A percentile compares a stretch with the other conserved stretches of the same genome.
Evolutionary conservation across 306 rosid species (phyloP).

Genomic region (Crotalaria pallida): DNA sequence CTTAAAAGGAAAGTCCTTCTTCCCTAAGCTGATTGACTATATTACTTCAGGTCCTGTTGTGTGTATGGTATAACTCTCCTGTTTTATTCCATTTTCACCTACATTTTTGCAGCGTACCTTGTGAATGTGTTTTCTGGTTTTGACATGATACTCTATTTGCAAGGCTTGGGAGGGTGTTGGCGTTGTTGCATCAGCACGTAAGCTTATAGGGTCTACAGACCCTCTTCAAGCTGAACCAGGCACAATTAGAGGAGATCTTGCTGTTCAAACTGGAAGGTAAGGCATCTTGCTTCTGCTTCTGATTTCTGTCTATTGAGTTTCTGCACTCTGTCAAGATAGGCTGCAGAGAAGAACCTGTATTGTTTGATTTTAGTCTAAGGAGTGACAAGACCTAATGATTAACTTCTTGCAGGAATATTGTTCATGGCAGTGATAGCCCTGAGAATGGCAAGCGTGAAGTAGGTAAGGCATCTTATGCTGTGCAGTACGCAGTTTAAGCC

Average conservation of each 20-base stretch:
- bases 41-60: constrained; percentile 98
- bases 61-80: constrained; percentile 61
- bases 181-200: constrained; percentile 87
- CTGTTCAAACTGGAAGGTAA: constrained; percentile 91
- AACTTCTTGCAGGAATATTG: constrained; percentile 67
- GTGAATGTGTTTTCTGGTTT: constrained; percentile 14
- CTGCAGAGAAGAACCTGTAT: not conserved
- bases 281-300: constrained; percentile 22
- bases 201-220: constrained; percentile 87
- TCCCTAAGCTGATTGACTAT: constrained; percentile 74
- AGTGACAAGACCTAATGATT: constrained; percentile 17
- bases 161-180: constrained; percentile 99
- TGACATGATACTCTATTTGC: constrained; percentile 28
- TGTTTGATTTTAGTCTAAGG: constrained; percentile 4
- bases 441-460: constrained; percentile 93
- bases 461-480: constrained; percentile 36
- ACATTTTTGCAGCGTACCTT: constrained; percentile 4
- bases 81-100: not conserved
- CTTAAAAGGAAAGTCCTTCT: constrained; percentile 73
- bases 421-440: constrained; percentile 99
- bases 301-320: not conserved
- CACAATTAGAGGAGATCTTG: constrained; percentile 95
- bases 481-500: not conserved
- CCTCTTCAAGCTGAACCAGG: constrained; percentile 98
- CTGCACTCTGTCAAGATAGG: not conserved